Percentiles rank a stretch among this genome's conserved stretches.
These are phyloP conservation scores for Aureobasidium leucospermi DNA, from an alignment of 2,329 filamentous ascomycete genomes.

Conservation along the genomic window DNA sequence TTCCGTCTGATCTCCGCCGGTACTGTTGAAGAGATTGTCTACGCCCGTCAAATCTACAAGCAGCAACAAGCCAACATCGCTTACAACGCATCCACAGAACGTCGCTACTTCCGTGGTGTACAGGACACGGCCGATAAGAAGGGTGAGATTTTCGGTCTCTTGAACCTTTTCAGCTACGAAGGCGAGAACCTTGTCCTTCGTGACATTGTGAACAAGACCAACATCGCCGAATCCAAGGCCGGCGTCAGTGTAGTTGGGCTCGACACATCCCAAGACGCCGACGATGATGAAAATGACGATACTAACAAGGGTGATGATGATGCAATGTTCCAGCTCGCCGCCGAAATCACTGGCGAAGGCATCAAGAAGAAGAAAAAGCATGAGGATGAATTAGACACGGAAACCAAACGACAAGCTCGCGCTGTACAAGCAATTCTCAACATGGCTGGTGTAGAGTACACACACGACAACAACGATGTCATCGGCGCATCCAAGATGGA, in stretches of 20 bases:
- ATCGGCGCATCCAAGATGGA: constrained; percentile 91
- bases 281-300: constrained; percentile 23
- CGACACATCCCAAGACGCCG: constrained; percentile 53
- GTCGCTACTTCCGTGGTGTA: constrained; percentile 91
- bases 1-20: constrained; percentile 85
- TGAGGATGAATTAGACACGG: constrained; percentile 2
- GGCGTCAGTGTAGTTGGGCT: constrained; percentile 75
- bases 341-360: constrained; percentile 42
- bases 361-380: constrained; percentile 31
- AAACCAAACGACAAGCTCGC: constrained; percentile 51
- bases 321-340: constrained; percentile 66
- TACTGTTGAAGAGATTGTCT: constrained; percentile 95
- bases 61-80: constrained; percentile 98
- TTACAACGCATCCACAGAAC: constrained; percentile 85
- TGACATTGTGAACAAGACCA: constrained; percentile 98
- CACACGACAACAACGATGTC: constrained; percentile 93
- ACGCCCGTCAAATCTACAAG: constrained; percentile 96
- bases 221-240: constrained; percentile 84
- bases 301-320: constrained; percentile 44
- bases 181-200: constrained; percentile 71
- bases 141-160: constrained; percentile 87
- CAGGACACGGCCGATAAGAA: constrained; percentile 76
- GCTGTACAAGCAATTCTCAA: constrained; percentile 83
- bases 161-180: constrained; percentile 79
- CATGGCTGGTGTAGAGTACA: constrained; percentile 85